Conservation (phyloP, 2,329 filamentous ascomycete genomes). For the Fusarium subtropicale region DNA sequence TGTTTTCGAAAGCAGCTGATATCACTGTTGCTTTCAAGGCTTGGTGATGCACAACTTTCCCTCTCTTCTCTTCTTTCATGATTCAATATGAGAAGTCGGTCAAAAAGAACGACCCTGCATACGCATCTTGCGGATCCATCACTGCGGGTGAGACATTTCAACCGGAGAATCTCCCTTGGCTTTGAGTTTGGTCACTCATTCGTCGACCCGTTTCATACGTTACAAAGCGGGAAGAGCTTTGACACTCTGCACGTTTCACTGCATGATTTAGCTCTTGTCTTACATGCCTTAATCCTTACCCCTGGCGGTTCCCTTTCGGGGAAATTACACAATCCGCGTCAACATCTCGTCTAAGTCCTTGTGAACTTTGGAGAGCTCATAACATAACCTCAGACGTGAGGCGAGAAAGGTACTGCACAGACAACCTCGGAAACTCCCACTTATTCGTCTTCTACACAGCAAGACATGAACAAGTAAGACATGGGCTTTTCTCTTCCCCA, state of each 20-base stretch:
- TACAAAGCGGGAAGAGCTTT: slow-evolving; percentile 9
- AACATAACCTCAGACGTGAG: background rate
- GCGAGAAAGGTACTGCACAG: slow-evolving; percentile 3
- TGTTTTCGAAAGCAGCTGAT: slow-evolving; percentile 21
- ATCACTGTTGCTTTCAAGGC: background rate
- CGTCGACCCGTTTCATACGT: slow-evolving; percentile 15
- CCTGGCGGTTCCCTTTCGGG: slow-evolving; percentile 7
- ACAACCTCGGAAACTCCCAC: background rate
- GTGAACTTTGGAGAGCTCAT: background rate
- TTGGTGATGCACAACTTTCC: background rate
- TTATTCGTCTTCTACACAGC: background rate
- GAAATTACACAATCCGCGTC: slow-evolving; percentile 13
- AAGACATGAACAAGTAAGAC: background rate
- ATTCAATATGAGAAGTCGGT: background rate
- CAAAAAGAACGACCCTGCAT: slow-evolving; percentile 1
- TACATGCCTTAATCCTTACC: slow-evolving; percentile 8
- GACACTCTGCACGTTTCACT: slow-evolving; percentile 31
- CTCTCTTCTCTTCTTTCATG: background rate
- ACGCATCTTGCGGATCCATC: background rate
- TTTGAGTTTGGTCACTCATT: slow-evolving; percentile 1
- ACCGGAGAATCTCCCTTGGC: background rate
- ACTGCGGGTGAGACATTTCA: background rate
- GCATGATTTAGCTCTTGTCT: slow-evolving; percentile 7
- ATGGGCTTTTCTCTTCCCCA: slow-evolving; percentile 2
- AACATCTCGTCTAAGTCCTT: slow-evolving; percentile 13